Evolutionary conservation across 139 green algal genomes (phyloP).

Genomic region (Microglena sp.): DNA sequence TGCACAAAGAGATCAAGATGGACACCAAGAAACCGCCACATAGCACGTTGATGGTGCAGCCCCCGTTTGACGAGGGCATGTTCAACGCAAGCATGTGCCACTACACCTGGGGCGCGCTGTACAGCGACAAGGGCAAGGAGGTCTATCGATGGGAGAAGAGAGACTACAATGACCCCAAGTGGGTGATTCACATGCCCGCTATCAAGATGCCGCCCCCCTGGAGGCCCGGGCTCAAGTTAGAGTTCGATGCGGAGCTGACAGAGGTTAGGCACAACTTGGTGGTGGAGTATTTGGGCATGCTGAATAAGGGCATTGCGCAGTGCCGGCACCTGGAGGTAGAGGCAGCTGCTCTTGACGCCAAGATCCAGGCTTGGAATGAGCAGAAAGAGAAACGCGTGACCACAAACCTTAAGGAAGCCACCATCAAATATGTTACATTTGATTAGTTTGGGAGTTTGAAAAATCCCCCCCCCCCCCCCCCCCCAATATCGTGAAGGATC

Average conservation of each 20-base stretch:
- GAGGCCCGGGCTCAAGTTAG: constrained; percentile 15
- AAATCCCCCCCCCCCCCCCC: too few relatives aligned
- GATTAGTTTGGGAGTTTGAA: too few relatives aligned
- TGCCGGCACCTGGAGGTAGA: neutral
- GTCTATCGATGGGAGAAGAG: constrained; percentile 8
- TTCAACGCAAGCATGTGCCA: constrained; percentile 67
- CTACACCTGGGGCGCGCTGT: constrained; percentile 76
- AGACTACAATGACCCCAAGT: constrained; percentile 23
- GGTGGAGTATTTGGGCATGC: too few relatives aligned
- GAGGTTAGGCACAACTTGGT: constrained; percentile 31
- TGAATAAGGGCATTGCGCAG: too few relatives aligned
- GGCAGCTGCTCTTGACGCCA: neutral
- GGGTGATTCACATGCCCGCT: neutral
- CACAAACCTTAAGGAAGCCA: neutral
- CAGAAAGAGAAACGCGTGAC: neutral
- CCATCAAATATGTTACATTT: too few relatives aligned
- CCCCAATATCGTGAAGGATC: too few relatives aligned
- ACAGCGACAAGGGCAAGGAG: constrained; percentile 6
- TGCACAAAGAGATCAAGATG: constrained; percentile 31
- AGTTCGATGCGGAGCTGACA: constrained; percentile 32
- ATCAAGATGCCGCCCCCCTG: constrained; percentile 32
- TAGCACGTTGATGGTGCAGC: constrained; percentile 64
- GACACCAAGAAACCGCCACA: constrained; percentile 28
- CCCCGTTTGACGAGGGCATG: constrained; percentile 37
- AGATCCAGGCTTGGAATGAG: neutral